These are phyloP conservation scores for Dictyostelium brefeldianum DNA, from an alignment of 78 protist species.

Conservation along the genomic window DNA sequence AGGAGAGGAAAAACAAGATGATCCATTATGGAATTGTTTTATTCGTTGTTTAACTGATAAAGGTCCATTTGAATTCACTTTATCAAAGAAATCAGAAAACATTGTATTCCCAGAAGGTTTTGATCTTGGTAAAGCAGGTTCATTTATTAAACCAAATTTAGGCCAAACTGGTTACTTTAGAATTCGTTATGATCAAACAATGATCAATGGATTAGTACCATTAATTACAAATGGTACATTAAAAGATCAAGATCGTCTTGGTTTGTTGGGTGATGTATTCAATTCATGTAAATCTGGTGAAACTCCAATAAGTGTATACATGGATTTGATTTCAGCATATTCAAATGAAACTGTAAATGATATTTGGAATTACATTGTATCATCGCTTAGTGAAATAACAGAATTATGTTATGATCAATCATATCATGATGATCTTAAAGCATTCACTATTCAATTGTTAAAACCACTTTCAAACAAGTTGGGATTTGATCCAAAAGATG, in stretches of 20 bases:
- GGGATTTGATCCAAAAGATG: neutral
- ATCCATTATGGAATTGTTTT: constrained; percentile 52
- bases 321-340: constrained; percentile 47
- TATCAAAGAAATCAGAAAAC: neutral
- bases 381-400: neutral
- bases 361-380: neutral
- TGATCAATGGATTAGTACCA: constrained; percentile 29
- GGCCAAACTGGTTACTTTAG: constrained; percentile 90
- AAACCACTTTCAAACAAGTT: neutral
- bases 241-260: constrained; percentile 31
- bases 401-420: neutral
- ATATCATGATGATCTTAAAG: neutral
- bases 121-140: neutral
- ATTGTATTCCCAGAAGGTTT: constrained; percentile 26
- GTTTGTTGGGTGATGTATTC: constrained; percentile 13
- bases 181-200: constrained; percentile 66
- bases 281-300: neutral
- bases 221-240: constrained; percentile 41
- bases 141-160: constrained; percentile 92
- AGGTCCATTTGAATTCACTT: neutral
- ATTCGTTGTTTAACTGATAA: constrained; percentile 29
- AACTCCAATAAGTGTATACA: neutral
- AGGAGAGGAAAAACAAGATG: neutral
- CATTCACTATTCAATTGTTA: neutral
- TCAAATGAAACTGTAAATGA: neutral